Base-by-base conservation (phyloP, 2,329 filamentous ascomycete genomes). In the Phyllosticta citrichinensis region DNA sequence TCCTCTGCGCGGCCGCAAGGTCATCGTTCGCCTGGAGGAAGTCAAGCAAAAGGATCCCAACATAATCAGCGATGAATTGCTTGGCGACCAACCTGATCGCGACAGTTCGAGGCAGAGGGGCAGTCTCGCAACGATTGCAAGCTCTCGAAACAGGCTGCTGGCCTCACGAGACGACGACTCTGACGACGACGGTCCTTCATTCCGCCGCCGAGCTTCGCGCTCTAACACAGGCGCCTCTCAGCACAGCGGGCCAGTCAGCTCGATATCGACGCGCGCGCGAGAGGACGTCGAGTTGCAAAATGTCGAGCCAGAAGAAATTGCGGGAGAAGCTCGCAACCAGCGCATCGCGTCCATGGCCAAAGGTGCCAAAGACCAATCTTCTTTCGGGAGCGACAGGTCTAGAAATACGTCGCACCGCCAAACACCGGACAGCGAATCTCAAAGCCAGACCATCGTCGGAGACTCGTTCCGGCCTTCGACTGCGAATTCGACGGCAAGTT, bases 31-130 rank as follows among this genome's bases (percentile, higher is more conserved):
- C 0, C 75, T 96, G 3, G 84, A 89, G 65, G 86, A 90, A 71
- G 87, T 86, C 22, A 84, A 83, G 68, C 81, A 12, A 11, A 53
- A 11, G 10, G 51, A 53, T 12, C 88, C 87, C 68, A 88, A 88
- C 2, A 82, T 91, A 25, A 87, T 87, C 0, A 87, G 91, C 57
- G 83, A 87, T 54, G 90, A 91, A 74, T 93, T 89, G 86, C 78
- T 88, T 1, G 27, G 27, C 27, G 82, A 87, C 61, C 67, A 25
- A 62, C 35, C 27, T 10, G 50, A 57, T 20, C 35, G 30, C 12
- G 55, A 40, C 10, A 52, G 35, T 27, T 19, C 30, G 35, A 57
- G 24, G 19, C 52, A 19, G 51, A 55, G 53, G 19, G 56, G 14
- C 19, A 68, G 33, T 30, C 62, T 1, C 65, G 68, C 17, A 61